Evolutionary conservation across 2,329 filamentous ascomycete species (phyloP).

Genomic region (Plectosphaerella sp.): DNA sequence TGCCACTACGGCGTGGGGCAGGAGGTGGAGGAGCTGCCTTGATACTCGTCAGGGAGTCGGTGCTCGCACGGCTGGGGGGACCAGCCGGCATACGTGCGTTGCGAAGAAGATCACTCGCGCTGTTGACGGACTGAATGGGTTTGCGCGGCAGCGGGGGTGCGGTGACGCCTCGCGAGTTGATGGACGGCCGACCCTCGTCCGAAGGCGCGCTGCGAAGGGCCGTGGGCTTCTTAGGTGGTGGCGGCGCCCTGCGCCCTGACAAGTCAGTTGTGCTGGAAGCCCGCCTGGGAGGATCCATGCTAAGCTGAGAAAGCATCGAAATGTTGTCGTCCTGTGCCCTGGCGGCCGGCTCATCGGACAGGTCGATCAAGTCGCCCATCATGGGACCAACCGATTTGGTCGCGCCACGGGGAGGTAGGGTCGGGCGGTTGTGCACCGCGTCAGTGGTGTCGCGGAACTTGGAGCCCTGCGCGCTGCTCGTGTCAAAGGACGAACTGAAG

Average conservation of each 20-base stretch:
- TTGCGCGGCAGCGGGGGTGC: conserved; percentile 30
- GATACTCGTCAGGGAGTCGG: not conserved
- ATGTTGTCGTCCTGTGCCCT: conserved; percentile 23
- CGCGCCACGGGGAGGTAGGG: conserved; percentile 23
- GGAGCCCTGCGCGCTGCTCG: conserved; percentile 16
- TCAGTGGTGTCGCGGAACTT: conserved; percentile 14
- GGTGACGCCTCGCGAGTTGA: conserved; percentile 3
- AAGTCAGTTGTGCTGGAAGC: conserved; percentile 22
- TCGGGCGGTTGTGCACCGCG: conserved; percentile 19
- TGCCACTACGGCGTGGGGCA: conserved; percentile 40
- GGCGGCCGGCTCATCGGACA: conserved; percentile 48
- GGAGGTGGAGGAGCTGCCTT: conserved; percentile 34
- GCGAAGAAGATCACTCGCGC: not conserved
- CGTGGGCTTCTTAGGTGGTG: conserved; percentile 52
- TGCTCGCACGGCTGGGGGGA: not conserved
- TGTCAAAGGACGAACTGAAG: conserved; percentile 60
- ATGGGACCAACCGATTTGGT: conserved; percentile 26
- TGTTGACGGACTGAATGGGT: conserved; percentile 17
- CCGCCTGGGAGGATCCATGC: conserved; percentile 14
- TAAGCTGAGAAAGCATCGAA: conserved; percentile 23
- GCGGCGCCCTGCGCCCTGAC: conserved; percentile 17
- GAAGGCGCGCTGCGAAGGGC: conserved; percentile 45
- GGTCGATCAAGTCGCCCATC: conserved; percentile 59
- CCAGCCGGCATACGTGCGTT: not conserved
- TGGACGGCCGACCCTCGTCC: conserved; percentile 10